Base-by-base conservation (phyloP, 306 rosid species). In the Vicia villosa region DNA sequence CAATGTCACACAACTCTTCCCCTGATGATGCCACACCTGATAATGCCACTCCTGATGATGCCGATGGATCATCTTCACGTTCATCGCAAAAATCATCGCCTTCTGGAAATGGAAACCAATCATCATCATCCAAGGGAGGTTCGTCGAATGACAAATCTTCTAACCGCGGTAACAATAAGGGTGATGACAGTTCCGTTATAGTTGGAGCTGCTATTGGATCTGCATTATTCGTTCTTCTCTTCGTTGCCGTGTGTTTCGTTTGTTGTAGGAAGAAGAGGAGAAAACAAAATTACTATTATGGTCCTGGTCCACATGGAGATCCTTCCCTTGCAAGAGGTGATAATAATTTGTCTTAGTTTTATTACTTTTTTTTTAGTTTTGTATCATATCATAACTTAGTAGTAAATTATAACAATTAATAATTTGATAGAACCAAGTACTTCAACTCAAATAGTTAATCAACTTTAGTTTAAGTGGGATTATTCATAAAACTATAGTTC, bases 261-360 rank as follows among this genome's bases (percentile, higher is more conserved):
- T 83, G 83, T 32, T 22, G 66, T 0, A 81, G 66, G 74, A 91
- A 24, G 86, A 88, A 77, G 83, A 88, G 62, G 67, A 79, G 79
- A 47, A 83, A 74, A 74, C 76, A 62, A 10, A 66, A 70, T 74
- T 75, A 73, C 9, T 77, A 87, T 45, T 80, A 79, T 37, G 67
- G 49, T 45, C 63, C 38, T 26, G 81, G 38, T 34, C 38, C 38
- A 6, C 38, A 34, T 34, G 38, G 77, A 36, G 75, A 80, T 24
- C 81, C 81, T 78, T 54, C 84, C 59, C 28, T 0, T 3, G 46
- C 14, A 58, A 73, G 72, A 82, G 90, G 92, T 86, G 20, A 12
- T n/a, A n/a, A n/a, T n/a, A n/a, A n/a, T n/a, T 13, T 57, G 6
- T 50, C 11, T 17, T 5, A 8, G 5, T 11, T 21, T 6, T 0